Percentiles rank a stretch among this genome's conserved stretches.
phyloP scores from a whole-genome alignment of 176 grass and related monocot genomes.

The Poa pratensis region DNA sequence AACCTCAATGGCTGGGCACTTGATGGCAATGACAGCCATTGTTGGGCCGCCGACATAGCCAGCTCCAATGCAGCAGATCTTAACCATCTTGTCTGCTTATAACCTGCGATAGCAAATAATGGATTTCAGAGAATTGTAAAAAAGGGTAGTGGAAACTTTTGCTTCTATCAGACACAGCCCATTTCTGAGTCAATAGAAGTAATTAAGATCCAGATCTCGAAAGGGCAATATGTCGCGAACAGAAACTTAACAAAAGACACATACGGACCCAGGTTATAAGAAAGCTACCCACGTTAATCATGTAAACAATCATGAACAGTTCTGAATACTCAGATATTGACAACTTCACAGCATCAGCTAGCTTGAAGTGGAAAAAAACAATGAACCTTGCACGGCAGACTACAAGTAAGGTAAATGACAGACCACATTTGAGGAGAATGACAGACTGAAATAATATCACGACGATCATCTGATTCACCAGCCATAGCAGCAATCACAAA shows the following conservation, averaged over 20 bases:
- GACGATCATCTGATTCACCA: not conserved
- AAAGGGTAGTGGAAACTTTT: no score
- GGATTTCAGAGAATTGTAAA: not conserved
- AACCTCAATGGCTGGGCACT: slow-evolving; percentile 78
- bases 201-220: not conserved
- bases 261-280: not conserved
- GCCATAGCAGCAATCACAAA: not conserved
- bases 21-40: slow-evolving; percentile 87
- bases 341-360: not conserved
- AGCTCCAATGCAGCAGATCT: slow-evolving; percentile 36
- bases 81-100: slow-evolving; percentile 28
- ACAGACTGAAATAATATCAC: not conserved
- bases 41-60: slow-evolving; percentile 38
- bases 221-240: not conserved
- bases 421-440: not conserved
- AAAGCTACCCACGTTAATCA: not conserved
- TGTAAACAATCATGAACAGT: not conserved
- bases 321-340: not conserved
- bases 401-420: not conserved
- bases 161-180: no score
- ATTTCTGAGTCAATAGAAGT: not conserved
- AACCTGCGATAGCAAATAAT: not conserved
- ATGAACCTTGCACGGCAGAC: not conserved
- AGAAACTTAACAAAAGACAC: not conserved
- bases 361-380: not conserved